Evolutionary conservation across 768 basidiomycete species (phyloP).

Genomic region (Coprinellus micaceus): DNA sequence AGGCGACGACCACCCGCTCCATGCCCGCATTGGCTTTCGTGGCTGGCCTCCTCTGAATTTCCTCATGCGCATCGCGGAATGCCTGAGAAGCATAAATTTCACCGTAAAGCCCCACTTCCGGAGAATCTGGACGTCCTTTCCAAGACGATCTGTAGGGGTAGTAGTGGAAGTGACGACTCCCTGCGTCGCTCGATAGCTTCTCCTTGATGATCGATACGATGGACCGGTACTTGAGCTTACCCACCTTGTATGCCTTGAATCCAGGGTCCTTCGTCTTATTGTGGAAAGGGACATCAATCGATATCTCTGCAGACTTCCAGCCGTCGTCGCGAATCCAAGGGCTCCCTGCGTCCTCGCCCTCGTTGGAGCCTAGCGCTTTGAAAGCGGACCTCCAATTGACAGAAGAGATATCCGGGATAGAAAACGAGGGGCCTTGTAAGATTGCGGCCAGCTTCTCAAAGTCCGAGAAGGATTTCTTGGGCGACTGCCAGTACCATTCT

Average conservation of each 20-base stretch:
- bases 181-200: background rate
- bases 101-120: conserved; percentile 3
- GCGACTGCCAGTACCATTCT: background rate
- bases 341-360: background rate
- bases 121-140: background rate
- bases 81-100: conserved; percentile 18
- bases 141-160: background rate
- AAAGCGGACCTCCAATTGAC: background rate
- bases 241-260: background rate
- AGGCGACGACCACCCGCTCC: conserved; percentile 18
- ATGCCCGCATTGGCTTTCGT: conserved; percentile 3
- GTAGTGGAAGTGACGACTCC: background rate
- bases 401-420: background rate
- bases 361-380: background rate
- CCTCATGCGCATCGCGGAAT: conserved; percentile 13
- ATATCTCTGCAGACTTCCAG: background rate
- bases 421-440: background rate
- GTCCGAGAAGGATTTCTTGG: background rate
- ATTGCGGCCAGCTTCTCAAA: background rate
- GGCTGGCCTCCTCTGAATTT: background rate
- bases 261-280: background rate
- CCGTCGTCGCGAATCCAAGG: background rate
- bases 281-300: background rate
- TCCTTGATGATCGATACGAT: background rate
- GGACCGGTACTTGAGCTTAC: background rate